Base-by-base conservation (phyloP, 2,329 filamentous ascomycete species). In the Mariannaea elegans region DNA sequence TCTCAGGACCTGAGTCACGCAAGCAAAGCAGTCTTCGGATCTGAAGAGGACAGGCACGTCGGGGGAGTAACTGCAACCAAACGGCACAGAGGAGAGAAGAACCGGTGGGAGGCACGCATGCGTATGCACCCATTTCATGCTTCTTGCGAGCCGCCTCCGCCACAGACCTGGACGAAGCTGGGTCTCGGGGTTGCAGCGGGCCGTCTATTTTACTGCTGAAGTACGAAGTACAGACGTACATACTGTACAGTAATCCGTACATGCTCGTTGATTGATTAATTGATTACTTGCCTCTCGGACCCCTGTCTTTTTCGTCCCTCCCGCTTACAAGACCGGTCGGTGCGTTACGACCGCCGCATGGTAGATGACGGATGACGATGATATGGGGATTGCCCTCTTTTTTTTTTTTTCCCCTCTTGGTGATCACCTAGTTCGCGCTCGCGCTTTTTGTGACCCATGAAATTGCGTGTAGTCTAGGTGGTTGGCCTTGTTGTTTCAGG, bases 91-190 rank as follows among this genome's bases (percentile, higher is more conserved):
- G 5, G 24, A 27, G n/a, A n/a, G n/a, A 27, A 27, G 19, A 45
- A 45, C 41, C 41, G 19, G 48, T 36, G n/a, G n/a, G n/a, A n/a
- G n/a, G n/a, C n/a, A n/a, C 32, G 36, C 53, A 56, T 56, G 44
- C 53, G 44, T 23, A 49, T 56, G 53, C 53, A 56, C 29, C 55
- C 47, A 27, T 58, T 52, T 58, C 55, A 41, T 58, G 55, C 38
- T 41, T 41, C 18, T 41, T 19, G n/a, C 19, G 38, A 41, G n/a
- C 50, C 39, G 50, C 55, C 48, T 32, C 48, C 55, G 48, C 36
- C 53, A 48, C 45, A 39, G 55, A 49, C 50, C 41, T 24, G 41
- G 19, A 44, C 24, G 34, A 14, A 12, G 34, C 6, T n/a, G 7
- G 13, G 34, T 14, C 13, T 36, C 34, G 34, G 12, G 34, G n/a